Evolutionary conservation across 2,329 filamentous ascomycete species (phyloP).

Genomic region (Phialemoniopsis sp.): DNA sequence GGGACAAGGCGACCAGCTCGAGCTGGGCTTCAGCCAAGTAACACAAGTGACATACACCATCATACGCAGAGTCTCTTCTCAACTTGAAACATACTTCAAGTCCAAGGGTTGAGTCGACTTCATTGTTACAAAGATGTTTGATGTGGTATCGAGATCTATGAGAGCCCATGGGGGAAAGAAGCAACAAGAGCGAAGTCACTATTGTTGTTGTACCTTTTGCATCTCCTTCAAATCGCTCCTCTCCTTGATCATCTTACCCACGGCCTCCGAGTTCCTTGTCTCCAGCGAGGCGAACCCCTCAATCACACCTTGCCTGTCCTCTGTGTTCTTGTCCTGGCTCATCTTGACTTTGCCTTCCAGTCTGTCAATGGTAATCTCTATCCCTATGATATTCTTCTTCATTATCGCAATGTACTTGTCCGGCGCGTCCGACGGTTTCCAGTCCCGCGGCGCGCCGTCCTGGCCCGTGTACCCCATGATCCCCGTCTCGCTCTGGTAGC

Average conservation of each 20-base stretch:
- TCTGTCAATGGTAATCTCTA: slow-evolving; percentile 52
- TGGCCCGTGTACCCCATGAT: slow-evolving; percentile 52
- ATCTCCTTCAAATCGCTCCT: slow-evolving; percentile 13
- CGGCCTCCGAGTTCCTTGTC: slow-evolving; percentile 20
- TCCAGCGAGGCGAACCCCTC: slow-evolving; percentile 43
- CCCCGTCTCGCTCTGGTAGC: slow-evolving; percentile 38
- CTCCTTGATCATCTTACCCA: slow-evolving; percentile 25
- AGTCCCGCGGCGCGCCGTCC: slow-evolving; percentile 27
- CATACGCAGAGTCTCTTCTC: too few species aligned
- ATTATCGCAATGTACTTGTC: slow-evolving; percentile 50
- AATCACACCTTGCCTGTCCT: slow-evolving; percentile 52
- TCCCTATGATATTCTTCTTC: slow-evolving; percentile 55
- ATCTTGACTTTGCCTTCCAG: slow-evolving; percentile 63
- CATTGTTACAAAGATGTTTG: too few species aligned
- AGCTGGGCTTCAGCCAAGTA: too few species aligned
- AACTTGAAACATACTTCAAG: too few species aligned
- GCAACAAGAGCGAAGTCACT: too few species aligned
- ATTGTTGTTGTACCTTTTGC: too few species aligned
- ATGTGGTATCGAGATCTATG: too few species aligned
- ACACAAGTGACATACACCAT: too few species aligned
- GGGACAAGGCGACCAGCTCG: too few species aligned
- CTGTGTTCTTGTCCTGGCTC: slow-evolving; percentile 54
- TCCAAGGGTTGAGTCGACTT: too few species aligned
- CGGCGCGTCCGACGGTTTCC: slow-evolving; percentile 56
- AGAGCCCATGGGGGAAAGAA: too few species aligned